Conservation (phyloP, 1,139 yeast species). For the Geotrichum reessii region DNA sequence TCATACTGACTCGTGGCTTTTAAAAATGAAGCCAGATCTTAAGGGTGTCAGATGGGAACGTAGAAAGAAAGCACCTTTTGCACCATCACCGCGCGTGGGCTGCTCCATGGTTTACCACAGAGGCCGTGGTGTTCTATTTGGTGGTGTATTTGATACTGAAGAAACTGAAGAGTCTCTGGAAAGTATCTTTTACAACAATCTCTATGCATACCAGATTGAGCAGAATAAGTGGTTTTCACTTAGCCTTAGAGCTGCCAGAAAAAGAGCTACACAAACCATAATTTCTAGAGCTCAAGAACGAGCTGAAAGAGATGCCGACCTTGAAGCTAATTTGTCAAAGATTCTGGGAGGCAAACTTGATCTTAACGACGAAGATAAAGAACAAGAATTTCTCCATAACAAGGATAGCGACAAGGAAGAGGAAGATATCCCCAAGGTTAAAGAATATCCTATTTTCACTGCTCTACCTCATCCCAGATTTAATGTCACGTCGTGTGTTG, state of each 20-base stretch:
- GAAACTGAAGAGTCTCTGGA: conserved; percentile 91
- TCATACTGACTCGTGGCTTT: conserved; percentile 79
- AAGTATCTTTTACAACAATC: conserved; percentile 74
- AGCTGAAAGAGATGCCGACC: conserved; percentile 62
- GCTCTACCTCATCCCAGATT: conserved; percentile 82
- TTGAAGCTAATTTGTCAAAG: conserved; percentile 72
- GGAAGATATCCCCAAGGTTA: conserved; percentile 39
- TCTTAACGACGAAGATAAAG: conserved; percentile 51
- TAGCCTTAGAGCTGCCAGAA: conserved; percentile 58
- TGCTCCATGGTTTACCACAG: conserved; percentile 85
- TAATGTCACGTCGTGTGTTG: conserved; percentile 79
- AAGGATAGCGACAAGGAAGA: conserved; percentile 36
- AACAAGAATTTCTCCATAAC: conserved; percentile 41
- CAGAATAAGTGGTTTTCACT: conserved; percentile 84
- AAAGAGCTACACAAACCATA: conserved; percentile 40
- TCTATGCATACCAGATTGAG: conserved; percentile 79
- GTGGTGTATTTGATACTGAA: conserved; percentile 92
- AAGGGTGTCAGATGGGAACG: conserved; percentile 80
- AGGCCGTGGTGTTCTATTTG: conserved; percentile 88
- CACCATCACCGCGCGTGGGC: conserved; percentile 91
- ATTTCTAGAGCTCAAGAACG: conserved; percentile 41
- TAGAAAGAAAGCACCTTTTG: conserved; percentile 80
- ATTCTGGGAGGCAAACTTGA: conserved; percentile 63
- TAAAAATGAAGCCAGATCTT: conserved; percentile 85
- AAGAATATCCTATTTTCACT: conserved; percentile 52